Evolutionary conservation across 257 asterid species (phyloP), one percentile per base, ranked within the genome.

Genomic region (Solanum chiquidenum): DNA sequence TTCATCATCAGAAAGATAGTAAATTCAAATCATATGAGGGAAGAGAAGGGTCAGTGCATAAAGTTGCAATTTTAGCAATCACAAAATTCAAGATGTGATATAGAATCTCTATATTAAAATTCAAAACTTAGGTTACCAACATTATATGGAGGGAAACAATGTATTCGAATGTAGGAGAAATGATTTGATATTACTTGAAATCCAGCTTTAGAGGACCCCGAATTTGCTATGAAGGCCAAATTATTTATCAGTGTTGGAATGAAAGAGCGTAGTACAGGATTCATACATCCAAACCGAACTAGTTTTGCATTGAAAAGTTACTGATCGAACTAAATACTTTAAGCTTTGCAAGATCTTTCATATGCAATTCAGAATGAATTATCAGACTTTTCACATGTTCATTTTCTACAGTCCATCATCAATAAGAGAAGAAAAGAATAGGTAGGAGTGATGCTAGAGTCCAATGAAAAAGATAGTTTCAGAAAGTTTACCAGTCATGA

Each of bases 401-500:
- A 14, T 25, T 46, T 46, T 49, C 69, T 31, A 46, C 69, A 49
- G 60, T 79, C 42, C 40, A 80, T n/a, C 68, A 80, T 80, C 10
- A 46, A 46, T 46, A 80, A 80, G 42, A 46, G 3, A 46, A 49
- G 6, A 3, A 82, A 49, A 18, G 37, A 29, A 49, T 13, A 75
- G 60, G 42, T 31, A 14, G 44, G 42, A 49, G 35, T 49, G 69
- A 82, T 82, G 69, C 69, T 16, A 83, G 5, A 86, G 55, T 33
- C 18, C 68, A 86, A 13, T n/a, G 8, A 11, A 31, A 25, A 75
- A 46, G 31, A 25, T 76, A 29, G 55, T 40, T 25, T 40, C 72
- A 29, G 86, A 86, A 40, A 83, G 86, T 69, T 71, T 88, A 91
- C 93, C 93, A 91, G 60, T 91, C 93, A 87, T 91, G 93, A 27